phyloP scores from a whole-genome alignment of 2,329 filamentous ascomycete species.

The Aspergillus vadensis region DNA sequence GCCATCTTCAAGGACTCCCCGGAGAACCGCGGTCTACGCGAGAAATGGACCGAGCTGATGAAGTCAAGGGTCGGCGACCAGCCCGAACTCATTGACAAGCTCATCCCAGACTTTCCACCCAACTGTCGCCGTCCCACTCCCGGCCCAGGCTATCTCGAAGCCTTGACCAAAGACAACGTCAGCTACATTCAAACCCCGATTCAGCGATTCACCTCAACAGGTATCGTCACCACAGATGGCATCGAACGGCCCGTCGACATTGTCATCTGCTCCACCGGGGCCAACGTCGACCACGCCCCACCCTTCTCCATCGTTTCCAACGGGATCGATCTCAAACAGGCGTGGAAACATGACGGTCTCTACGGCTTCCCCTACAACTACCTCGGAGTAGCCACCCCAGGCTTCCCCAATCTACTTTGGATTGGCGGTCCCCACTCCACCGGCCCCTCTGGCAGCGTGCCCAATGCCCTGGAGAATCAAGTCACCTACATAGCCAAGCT shows the following conservation, averaged over 20 bases:
- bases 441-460: conserved; percentile 66
- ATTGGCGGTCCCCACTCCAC: conserved; percentile 63
- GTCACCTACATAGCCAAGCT: conserved; percentile 67
- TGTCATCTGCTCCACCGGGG: conserved; percentile 69
- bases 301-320: conserved; percentile 62
- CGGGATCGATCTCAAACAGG: conserved; percentile 55
- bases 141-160: conserved; percentile 68
- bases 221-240: conserved; percentile 64
- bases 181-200: conserved; percentile 61
- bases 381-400: conserved; percentile 63
- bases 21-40: conserved; percentile 52
- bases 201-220: conserved; percentile 58
- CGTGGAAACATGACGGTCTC: conserved; percentile 59
- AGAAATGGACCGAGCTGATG: conserved; percentile 58
- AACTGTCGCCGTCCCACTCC: conserved; percentile 67
- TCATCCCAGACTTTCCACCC: conserved; percentile 65
- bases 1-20: conserved; percentile 57
- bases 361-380: conserved; percentile 69
- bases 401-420: conserved; percentile 69
- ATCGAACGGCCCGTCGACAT: conserved; percentile 61
- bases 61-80: conserved; percentile 55
- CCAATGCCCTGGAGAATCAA: conserved; percentile 67
- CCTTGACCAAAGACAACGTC: conserved; percentile 63
- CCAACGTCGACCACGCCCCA: conserved; percentile 61
- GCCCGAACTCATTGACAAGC: conserved; percentile 56